Evolutionary conservation across 2,329 filamentous ascomycete species (phyloP), one percentile per base, ranked within the genome.

Genomic region (Apiospora hydei): DNA sequence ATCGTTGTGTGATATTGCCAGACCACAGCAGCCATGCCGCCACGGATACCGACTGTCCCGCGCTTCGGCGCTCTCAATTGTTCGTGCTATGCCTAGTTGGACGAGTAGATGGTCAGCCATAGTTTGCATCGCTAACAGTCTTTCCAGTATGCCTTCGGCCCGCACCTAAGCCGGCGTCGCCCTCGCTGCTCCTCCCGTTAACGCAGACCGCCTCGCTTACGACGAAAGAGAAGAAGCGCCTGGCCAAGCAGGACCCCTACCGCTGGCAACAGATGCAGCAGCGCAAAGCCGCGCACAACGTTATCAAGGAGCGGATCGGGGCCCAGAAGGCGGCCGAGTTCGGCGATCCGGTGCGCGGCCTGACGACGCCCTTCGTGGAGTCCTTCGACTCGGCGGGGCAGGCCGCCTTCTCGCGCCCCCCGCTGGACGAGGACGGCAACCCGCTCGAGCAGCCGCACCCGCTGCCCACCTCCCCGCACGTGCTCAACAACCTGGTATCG

Each of bases 321-420:
- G 84, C 89, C 75, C 86, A 91, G 79, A 90, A 94, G 72, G 86
- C 89, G 72, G 87, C 87, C 67, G 87, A 87, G 66, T 86, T 92
- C 75, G 96, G 96, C 69, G 90, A 97, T 81, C 93, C 95, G 0
- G 86, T 99, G 75, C 89, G 92, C 77, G 96, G 96, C 79, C 87
- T 91, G 73, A 83, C 88, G 49, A 98, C 96, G 21, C 89, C 95
- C 43, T 98, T 98, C 80, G 85, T 98, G 77, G 88, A 94, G 83
- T 95, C 94, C 3, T 91, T 98, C 77, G 92, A 94, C 79, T 89
- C 88, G 13, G 91, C 88, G 30, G 88, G 87, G 70, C 88, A 89
- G 76, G 81, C 79, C 2, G 66, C 81, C 5, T 66, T 79, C 4
- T 84, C 83, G 41, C 77, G 77, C 49, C 80, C 84, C 38, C 74